Conservation (phyloP, 257 asterid species). For the Jaltomata sinuosa region DNA sequence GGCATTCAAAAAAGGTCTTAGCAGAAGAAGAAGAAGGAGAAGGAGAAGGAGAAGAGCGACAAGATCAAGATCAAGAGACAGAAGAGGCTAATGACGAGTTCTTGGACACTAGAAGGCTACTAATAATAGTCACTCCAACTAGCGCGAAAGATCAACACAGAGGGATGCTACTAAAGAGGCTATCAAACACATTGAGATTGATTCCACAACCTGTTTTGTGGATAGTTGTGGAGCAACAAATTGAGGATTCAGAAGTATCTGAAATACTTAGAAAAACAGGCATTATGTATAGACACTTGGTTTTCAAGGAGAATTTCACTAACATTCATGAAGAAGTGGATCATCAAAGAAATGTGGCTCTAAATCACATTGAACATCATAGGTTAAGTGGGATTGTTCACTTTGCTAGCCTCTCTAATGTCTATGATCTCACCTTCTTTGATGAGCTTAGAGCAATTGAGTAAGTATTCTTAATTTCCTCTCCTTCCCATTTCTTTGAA, state of each 20-base stretch:
- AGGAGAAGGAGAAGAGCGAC: not conserved
- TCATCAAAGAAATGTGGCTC: slow-evolving; percentile 74
- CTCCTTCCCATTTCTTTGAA: not conserved
- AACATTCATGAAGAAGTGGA: slow-evolving; percentile 53
- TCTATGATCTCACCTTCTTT: slow-evolving; percentile 77
- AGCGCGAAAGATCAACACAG: slow-evolving; percentile 23
- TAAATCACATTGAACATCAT: slow-evolving; percentile 86
- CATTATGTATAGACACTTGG: slow-evolving; percentile 82
- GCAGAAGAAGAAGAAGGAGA: not conserved
- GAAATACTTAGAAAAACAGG: slow-evolving; percentile 65
- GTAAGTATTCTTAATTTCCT: slow-evolving; percentile 31
- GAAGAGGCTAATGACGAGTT: not conserved
- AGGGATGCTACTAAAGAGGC: slow-evolving; percentile 33
- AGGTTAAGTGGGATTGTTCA: slow-evolving; percentile 80
- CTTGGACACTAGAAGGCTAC: slow-evolving; percentile 26
- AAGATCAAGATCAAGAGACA: not conserved
- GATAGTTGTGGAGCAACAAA: slow-evolving; percentile 69
- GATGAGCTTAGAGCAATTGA: slow-evolving; percentile 62
- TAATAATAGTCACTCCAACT: slow-evolving; percentile 71
- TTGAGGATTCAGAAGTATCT: slow-evolving; percentile 37
- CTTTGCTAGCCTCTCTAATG: slow-evolving; percentile 71
- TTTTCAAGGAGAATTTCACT: slow-evolving; percentile 73
- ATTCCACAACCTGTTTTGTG: slow-evolving; percentile 71
- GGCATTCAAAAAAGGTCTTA: not conserved
- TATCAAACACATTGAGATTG: slow-evolving; percentile 61